phyloP scores from a whole-genome alignment of 768 basidiomycete species.

The Hygrophoropsis aurantiaca region DNA sequence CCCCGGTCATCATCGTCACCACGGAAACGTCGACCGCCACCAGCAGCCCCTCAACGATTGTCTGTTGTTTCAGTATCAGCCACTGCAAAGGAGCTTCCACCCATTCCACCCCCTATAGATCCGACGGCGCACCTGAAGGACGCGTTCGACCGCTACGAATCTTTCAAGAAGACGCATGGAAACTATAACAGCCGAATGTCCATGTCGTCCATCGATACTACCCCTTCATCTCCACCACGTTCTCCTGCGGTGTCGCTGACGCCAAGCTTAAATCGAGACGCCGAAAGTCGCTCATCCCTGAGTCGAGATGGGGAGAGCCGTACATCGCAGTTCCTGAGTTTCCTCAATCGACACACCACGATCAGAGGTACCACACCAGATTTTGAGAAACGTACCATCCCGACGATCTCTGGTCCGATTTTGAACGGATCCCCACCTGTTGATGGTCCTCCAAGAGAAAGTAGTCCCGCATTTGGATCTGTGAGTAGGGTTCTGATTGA shows the following conservation, averaged over 20 bases:
- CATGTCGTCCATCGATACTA: slow-evolving; percentile 56
- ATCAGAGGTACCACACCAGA: slow-evolving; percentile 46
- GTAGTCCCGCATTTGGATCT: slow-evolving; percentile 66
- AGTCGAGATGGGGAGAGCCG: slow-evolving; percentile 36
- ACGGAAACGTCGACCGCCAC: slow-evolving; percentile 26
- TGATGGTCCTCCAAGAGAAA: slow-evolving; percentile 36
- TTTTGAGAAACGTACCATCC: slow-evolving; percentile 44
- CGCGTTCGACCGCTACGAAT: slow-evolving; percentile 87
- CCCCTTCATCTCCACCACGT: slow-evolving; percentile 41
- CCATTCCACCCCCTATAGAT: slow-evolving; percentile 42
- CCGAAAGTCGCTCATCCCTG: slow-evolving; percentile 42
- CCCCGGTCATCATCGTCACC: slow-evolving; percentile 34
- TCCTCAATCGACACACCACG: slow-evolving; percentile 54
- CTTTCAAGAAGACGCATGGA: slow-evolving; percentile 61
- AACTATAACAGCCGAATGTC: slow-evolving; percentile 54
- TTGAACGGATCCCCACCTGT: slow-evolving; percentile 31
- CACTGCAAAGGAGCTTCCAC: slow-evolving; percentile 53
- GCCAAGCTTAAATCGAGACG: slow-evolving; percentile 30
- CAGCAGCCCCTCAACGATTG: slow-evolving; percentile 16
- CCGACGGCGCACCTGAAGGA: slow-evolving; percentile 62
- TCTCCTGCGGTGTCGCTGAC: slow-evolving; percentile 32
- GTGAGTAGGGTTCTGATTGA: slow-evolving; percentile 36
- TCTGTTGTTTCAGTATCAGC: slow-evolving; percentile 11
- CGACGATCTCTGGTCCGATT: slow-evolving; percentile 73
- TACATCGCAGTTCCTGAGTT: slow-evolving; percentile 53